Base-by-base conservation (phyloP, 2,329 filamentous ascomycete genomes). In the Colletotrichum cuscutae region DNA sequence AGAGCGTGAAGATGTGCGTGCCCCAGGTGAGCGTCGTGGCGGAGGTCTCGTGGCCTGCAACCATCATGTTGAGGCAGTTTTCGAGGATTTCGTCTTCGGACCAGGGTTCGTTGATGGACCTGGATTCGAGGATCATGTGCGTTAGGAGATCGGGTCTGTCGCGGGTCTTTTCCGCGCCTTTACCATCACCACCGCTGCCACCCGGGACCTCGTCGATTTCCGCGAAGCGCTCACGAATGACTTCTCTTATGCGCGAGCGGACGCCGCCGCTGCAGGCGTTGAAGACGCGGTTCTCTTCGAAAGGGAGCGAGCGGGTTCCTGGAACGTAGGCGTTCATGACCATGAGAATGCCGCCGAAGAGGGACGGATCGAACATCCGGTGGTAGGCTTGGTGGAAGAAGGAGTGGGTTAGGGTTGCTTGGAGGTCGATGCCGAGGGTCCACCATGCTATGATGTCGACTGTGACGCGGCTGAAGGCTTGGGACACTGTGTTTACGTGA, bases 41-140 rank as follows among this genome's bases (percentile, higher is more conserved):
- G 1, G 84, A 86, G 0, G 85, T 86, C 69, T 86, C 84, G 59
- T 86, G 84, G 0, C 84, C 84, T 15, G 85, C 82, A 1, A 83
- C 80, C 42, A 86, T 77, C 73, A 86, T 83, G 8, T 85, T 86
- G 76, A 86, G 79, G 28, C 84, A 73, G 76, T 86, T 78, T 49
- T 80, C 81, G n/a, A 82, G 78, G 4, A 84, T 76, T 57, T 84
- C 79, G 67, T 82, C 77, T 19, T 68, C 70, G 37, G 63, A 62
- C 74, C 71, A 75, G 13, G 66, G 1, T 66, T 76, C 8, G 62
- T 74, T 54, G 76, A 75, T n/a, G 74, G 67, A 0, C 32, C 65
- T 76, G 46, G 80, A 80, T 1, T 81, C 78, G 37, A 80, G 74
- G 5, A 84, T 80, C 71, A 84, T 77, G 11, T 80, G 77, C 22